A percentile compares a stretch with the other conserved stretches of the same genome.
Evolutionary conservation across 2,329 filamentous ascomycete genomes (phyloP).

Genomic region (Pseudocercospora pini-densiflorae): DNA sequence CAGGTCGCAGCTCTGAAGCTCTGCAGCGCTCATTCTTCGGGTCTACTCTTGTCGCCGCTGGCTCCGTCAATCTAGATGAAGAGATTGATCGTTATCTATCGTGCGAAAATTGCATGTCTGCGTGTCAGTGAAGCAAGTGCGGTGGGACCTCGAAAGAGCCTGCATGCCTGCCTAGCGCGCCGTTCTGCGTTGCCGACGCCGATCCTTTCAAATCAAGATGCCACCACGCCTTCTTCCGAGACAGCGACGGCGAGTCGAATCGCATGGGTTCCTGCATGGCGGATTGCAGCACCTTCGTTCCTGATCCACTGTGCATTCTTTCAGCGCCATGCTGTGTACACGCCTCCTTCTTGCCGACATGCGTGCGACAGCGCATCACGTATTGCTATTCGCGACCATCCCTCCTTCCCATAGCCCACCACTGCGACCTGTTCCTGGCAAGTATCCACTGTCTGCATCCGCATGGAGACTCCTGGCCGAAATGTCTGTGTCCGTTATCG

Average conservation of each 20-base stretch:
- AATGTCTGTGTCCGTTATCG: not conserved
- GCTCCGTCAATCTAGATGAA: conserved; percentile 23
- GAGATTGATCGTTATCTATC: conserved; percentile 23
- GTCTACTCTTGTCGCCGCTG: conserved; percentile 7
- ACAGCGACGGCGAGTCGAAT: conserved; percentile 2
- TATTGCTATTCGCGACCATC: conserved; percentile 4
- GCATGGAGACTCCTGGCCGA: conserved; percentile 1
- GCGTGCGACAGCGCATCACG: not conserved
- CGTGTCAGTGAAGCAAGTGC: conserved; percentile 22
- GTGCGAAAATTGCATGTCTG: conserved; percentile 14
- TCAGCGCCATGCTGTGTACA: not conserved
- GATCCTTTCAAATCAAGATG: conserved; percentile 5
- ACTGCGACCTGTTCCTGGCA: not conserved
- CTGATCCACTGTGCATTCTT: conserved; percentile 19
- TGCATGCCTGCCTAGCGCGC: not conserved
- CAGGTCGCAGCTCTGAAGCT: not conserved
- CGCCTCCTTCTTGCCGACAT: conserved; percentile 10
- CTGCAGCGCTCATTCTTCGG: not conserved
- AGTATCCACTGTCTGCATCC: not conserved
- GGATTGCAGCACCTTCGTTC: conserved; percentile 8
- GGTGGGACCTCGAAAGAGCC: conserved; percentile 18
- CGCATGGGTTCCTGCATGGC: conserved; percentile 10
- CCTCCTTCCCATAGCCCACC: not conserved
- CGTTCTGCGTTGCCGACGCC: not conserved
- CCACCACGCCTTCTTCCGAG: conserved; percentile 8